Evolutionary conservation across 2,329 filamentous ascomycete genomes (phyloP), one percentile per base, ranked within the genome.

Genomic region (Fusarium sp.): DNA sequence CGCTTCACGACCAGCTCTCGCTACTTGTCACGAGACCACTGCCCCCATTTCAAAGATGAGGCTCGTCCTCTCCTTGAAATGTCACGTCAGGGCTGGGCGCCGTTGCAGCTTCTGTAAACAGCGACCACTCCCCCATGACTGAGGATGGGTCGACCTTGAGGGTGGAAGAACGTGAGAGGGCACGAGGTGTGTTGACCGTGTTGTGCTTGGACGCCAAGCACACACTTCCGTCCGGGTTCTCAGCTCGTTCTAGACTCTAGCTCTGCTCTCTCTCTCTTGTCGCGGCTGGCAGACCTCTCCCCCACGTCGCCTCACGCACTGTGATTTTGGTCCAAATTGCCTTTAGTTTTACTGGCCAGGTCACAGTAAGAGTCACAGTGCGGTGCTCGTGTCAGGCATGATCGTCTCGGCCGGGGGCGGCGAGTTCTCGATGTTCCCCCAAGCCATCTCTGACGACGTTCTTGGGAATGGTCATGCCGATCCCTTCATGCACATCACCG

Each of bases 401-500:
- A 61, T 52, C 22, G 22, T 52, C 22, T 24, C 41, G 39, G 35
- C 64, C 63, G 62, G 65, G 61, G 63, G 31, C 58, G 65, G 63
- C 72, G 56, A 66, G 62, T 69, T 74, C 58, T 75, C 57, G 65
- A 72, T 67, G 31, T 59, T 66, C 24, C 64, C 72, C 35, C 54
- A 64, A 69, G 43, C 29, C 24, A 35, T 58, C 48, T 72, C 31
- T 18, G 60, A 54, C 43, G 41, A 73, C 73, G 31, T 48, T 67
- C 60, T 67, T 56, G 65, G 72, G 24, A 41, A 65, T 62, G 24
- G 41, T 45, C 27, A 56, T 56, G 72, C 29, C 45, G 72, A 75
- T 75, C 72, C 18, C 59, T 50, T 35, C 31, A 73, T 73, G 69
- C 65, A 72, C 52, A 73, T 67, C 61, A 66, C 68, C 65, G 69